Percentiles rank a stretch among this genome's conserved stretches.
phyloP scores from a whole-genome alignment of 495 filamentous ascomycete species.

The Oleoguttula mirabilis region DNA sequence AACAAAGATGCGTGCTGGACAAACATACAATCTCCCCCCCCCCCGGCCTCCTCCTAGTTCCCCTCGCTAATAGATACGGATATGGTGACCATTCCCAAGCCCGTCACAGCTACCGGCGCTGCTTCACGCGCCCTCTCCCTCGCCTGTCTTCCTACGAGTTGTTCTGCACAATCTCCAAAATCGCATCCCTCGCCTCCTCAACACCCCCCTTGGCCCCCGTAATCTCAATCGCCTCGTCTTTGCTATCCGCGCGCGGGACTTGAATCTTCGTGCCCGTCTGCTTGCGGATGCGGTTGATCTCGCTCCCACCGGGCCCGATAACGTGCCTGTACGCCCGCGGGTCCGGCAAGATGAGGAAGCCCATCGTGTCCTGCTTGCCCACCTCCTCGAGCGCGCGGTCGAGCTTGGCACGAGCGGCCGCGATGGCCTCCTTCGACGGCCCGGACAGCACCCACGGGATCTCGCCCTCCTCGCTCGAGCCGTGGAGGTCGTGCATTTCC shows the following conservation, averaged over 20 bases:
- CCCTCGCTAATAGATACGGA: too few species aligned
- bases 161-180: conserved; percentile 58
- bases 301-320: conserved; percentile 76
- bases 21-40: too few species aligned
- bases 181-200: conserved; percentile 78
- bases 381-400: conserved; percentile 59
- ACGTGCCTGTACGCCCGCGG: conserved; percentile 81
- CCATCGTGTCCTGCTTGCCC: conserved; percentile 55
- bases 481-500: conserved; percentile 53
- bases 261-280: conserved; percentile 86
- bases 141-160: conserved; percentile 3
- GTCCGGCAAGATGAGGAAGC: conserved; percentile 82
- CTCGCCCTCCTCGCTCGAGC: conserved; percentile 42
- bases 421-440: conserved; percentile 52
- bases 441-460: conserved; percentile 91
- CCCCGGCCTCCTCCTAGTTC: too few species aligned
- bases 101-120: too few species aligned
- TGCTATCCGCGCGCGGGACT: conserved; percentile 68
- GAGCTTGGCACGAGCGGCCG: conserved; percentile 62
- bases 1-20: too few species aligned
- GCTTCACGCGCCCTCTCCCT: too few species aligned
- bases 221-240: conserved; percentile 78
- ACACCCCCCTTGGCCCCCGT: conserved; percentile 64
- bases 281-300: conserved; percentile 84
- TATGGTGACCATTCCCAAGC: too few species aligned